These are phyloP conservation scores for Mucor indicus DNA, from an alignment of 371 early-diverging fungal species.

Conservation along the genomic window DNA sequence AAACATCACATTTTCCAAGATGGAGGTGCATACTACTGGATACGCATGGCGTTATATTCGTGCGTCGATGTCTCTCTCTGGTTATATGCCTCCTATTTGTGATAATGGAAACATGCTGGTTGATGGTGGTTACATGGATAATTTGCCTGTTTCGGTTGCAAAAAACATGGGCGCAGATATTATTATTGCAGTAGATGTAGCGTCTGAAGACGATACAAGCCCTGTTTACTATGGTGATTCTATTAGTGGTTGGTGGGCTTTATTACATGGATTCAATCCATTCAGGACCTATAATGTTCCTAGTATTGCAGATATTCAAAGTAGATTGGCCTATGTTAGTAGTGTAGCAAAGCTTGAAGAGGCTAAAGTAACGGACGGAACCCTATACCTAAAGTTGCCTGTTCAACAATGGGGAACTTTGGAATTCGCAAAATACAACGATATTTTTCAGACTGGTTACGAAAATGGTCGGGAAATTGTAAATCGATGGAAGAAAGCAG, in stretches of 20 bases:
- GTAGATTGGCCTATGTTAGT: constrained; percentile 95
- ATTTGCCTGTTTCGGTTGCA: constrained; percentile 97
- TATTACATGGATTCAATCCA: constrained; percentile 84
- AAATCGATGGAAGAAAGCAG: constrained; percentile 79
- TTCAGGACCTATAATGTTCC: constrained; percentile 79
- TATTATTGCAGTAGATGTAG: constrained; percentile 97
- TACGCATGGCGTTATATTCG: constrained; percentile 97
- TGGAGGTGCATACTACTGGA: constrained; percentile 92
- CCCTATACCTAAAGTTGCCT: constrained; percentile 87
- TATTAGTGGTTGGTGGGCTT: constrained; percentile 92
- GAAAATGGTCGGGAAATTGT: constrained; percentile 84
- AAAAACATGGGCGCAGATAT: constrained; percentile 87
- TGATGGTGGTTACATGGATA: constrained; percentile 99
- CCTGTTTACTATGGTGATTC: constrained; percentile 89
- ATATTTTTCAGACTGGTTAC: constrained; percentile 92
- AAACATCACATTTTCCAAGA: constrained; percentile 93
- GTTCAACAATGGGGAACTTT: constrained; percentile 87
- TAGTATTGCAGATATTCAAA: constrained; percentile 96
- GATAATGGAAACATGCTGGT: constrained; percentile 96
- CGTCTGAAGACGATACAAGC: constrained; percentile 86
- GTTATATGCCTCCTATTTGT: constrained; percentile 93
- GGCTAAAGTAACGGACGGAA: constrained; percentile 83
- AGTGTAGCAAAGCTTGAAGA: constrained; percentile 88
- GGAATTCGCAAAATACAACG: constrained; percentile 87
- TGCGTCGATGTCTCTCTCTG: constrained; percentile 98